Conservation (phyloP, 352 stramenopile genomes). For the Thalassiosira pacifica region DNA sequence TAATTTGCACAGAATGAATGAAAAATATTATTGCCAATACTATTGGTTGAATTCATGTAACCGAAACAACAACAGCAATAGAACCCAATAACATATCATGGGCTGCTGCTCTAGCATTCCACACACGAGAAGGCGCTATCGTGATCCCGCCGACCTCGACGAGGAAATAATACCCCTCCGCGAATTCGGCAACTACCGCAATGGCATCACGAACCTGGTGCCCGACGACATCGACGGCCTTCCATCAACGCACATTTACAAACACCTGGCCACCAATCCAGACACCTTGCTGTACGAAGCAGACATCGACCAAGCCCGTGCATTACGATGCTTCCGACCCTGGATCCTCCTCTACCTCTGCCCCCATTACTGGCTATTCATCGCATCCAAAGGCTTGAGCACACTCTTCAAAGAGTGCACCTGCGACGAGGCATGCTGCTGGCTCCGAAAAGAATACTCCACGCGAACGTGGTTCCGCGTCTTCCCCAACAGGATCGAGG, state of each 20-base stretch:
- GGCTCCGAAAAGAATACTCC: conserved; percentile 68
- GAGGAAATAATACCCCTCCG: conserved; percentile 38
- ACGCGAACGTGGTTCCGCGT: conserved; percentile 65
- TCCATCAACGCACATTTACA: conserved; percentile 47
- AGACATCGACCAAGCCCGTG: conserved; percentile 64
- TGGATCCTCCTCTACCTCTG: conserved; percentile 17
- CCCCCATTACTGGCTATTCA: conserved; percentile 14
- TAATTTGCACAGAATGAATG: no score
- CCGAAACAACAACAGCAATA: no score
- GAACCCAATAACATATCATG: no score
- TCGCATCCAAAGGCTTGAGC: conserved; percentile 8
- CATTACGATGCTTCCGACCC: conserved; percentile 50
- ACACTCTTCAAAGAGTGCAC: conserved; percentile 11
- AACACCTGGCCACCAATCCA: conserved; percentile 40
- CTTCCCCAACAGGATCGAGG: conserved; percentile 68
- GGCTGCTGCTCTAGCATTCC: conserved; percentile 44
- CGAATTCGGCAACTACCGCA: conserved; percentile 59
- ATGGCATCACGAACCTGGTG: conserved; percentile 45
- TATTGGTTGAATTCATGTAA: no score
- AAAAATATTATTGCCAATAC: no score
- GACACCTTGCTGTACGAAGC: conserved; percentile 62
- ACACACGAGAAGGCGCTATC: conserved; percentile 15
- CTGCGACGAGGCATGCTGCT: conserved; percentile 64
- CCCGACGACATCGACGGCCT: conserved; percentile 65
- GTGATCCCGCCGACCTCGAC: conserved; percentile 44